phyloP scores from a whole-genome alignment of 1,284 basidiomycete species.

The Polyporus tsugae region DNA sequence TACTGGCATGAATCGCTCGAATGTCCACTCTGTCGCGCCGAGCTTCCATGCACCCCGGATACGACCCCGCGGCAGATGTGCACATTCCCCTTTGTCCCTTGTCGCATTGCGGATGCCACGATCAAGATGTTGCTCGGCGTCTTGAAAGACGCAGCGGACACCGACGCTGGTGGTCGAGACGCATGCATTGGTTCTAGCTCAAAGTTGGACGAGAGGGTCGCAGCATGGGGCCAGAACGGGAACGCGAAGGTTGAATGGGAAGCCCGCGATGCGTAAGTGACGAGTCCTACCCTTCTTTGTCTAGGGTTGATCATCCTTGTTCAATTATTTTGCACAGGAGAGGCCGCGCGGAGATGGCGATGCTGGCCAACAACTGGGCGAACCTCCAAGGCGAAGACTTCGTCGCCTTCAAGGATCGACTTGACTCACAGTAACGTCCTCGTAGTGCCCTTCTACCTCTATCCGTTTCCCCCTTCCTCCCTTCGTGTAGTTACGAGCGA shows the following conservation, averaged over 20 bases:
- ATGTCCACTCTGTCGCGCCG: constrained; percentile 69
- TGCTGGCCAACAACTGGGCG: constrained; percentile 28
- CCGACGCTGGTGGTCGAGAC: background rate
- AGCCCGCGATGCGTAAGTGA: constrained; percentile 29
- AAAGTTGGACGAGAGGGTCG: constrained; percentile 16
- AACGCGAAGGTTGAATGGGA: constrained; percentile 31
- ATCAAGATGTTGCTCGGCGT: constrained; percentile 58
- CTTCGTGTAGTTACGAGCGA: background rate
- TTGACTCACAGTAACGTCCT: constrained; percentile 5
- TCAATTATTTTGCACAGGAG: constrained; percentile 18
- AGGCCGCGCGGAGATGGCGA: constrained; percentile 31
- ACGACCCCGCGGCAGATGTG: constrained; percentile 53
- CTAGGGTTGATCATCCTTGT: background rate
- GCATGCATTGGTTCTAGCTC: constrained; percentile 4
- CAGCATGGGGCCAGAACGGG: constrained; percentile 29
- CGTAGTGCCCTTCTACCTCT: background rate
- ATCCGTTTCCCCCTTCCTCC: background rate
- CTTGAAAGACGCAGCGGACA: constrained; percentile 37
- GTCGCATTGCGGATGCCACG: constrained; percentile 59
- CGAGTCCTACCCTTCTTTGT: background rate
- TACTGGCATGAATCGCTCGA: constrained; percentile 71
- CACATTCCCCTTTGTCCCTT: constrained; percentile 69
- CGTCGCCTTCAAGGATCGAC: constrained; percentile 29
- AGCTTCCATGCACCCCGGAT: constrained; percentile 59
- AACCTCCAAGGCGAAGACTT: constrained; percentile 26